These are phyloP conservation scores for Neurospora intermedia DNA, from an alignment of 495 filamentous ascomycete species.

Conservation along the genomic window DNA sequence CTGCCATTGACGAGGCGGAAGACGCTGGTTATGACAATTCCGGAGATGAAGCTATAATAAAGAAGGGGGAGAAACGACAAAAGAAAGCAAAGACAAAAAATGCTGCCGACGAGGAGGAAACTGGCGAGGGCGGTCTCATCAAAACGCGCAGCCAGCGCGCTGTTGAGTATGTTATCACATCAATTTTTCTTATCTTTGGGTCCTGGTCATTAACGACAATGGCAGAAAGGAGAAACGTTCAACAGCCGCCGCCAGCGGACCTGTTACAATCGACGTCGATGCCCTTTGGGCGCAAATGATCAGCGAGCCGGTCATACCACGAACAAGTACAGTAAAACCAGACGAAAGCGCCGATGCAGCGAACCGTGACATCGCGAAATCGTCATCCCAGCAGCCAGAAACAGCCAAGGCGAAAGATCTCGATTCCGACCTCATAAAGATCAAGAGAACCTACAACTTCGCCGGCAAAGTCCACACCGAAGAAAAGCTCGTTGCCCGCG, in stretches of 20 bases:
- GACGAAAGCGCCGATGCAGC: constrained; percentile 3
- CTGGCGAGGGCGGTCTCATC: constrained; percentile 68
- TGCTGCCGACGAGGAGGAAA: constrained; percentile 42
- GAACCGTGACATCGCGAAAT: constrained; percentile 7
- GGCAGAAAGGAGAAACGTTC: constrained; percentile 54
- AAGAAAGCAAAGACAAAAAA: constrained; percentile 42
- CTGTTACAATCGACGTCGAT: constrained; percentile 81
- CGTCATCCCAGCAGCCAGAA: constrained; percentile 14
- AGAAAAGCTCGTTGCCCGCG: constrained; percentile 65
- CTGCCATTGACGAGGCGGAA: constrained; percentile 27
- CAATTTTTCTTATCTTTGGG: background rate
- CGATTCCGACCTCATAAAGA: constrained; percentile 51
- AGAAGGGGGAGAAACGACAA: constrained; percentile 45
- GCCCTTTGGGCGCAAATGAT: constrained; percentile 78
- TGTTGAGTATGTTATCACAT: constrained; percentile 32
- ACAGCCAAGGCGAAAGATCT: constrained; percentile 1
- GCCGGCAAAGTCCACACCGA: constrained; percentile 79
- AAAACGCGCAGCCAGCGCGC: constrained; percentile 67
- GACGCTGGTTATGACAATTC: constrained; percentile 48
- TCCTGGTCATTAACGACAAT: constrained; percentile 10
- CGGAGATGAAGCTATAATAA: constrained; percentile 71
- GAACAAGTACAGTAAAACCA: background rate
- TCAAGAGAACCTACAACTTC: constrained; percentile 83
- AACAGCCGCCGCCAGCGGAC: constrained; percentile 49
- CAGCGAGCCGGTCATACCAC: constrained; percentile 16